phyloP scores from a whole-genome alignment of 768 basidiomycete genomes.

The Pleurotus citrinopileatus region DNA sequence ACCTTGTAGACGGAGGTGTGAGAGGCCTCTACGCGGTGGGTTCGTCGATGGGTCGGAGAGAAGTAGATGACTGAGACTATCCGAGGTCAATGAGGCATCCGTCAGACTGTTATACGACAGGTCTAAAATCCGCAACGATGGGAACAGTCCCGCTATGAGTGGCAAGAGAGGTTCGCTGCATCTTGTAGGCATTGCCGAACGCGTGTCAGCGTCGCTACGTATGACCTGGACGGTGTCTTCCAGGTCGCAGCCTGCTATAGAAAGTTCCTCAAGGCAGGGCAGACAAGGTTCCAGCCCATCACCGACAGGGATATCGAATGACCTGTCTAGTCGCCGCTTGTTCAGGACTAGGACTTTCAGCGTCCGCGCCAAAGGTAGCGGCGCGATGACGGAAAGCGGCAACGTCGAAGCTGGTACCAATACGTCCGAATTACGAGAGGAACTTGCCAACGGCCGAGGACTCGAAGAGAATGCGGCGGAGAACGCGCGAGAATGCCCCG shows the following conservation, averaged over 20 bases:
- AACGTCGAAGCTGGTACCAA: constrained; percentile 65
- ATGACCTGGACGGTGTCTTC: constrained; percentile 54
- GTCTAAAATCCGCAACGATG: constrained; percentile 64
- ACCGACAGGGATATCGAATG: constrained; percentile 50
- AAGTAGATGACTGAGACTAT: constrained; percentile 47
- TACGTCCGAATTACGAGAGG: constrained; percentile 34
- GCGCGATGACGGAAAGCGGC: constrained; percentile 59
- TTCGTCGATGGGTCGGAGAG: constrained; percentile 36
- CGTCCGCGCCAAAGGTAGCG: constrained; percentile 57
- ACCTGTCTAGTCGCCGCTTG: constrained; percentile 66
- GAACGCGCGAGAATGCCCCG: constrained; percentile 58
- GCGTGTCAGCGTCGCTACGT: constrained; percentile 27
- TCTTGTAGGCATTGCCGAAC: constrained; percentile 35
- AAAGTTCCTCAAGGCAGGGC: constrained; percentile 70
- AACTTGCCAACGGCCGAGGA: constrained; percentile 16
- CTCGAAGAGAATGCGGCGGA: constrained; percentile 42
- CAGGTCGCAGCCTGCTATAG: constrained; percentile 71
- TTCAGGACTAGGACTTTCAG: constrained; percentile 57
- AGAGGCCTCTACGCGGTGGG: constrained; percentile 45
- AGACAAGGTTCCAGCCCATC: constrained; percentile 39
- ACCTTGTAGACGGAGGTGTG: constrained; percentile 65
- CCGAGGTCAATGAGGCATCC: constrained; percentile 45
- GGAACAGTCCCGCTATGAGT: constrained; percentile 64
- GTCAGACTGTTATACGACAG: constrained; percentile 75
- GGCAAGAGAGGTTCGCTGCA: constrained; percentile 55